Evolutionary conservation across 768 basidiomycete genomes (phyloP).

Genomic region (Pilatotrama ljubarskyi): DNA sequence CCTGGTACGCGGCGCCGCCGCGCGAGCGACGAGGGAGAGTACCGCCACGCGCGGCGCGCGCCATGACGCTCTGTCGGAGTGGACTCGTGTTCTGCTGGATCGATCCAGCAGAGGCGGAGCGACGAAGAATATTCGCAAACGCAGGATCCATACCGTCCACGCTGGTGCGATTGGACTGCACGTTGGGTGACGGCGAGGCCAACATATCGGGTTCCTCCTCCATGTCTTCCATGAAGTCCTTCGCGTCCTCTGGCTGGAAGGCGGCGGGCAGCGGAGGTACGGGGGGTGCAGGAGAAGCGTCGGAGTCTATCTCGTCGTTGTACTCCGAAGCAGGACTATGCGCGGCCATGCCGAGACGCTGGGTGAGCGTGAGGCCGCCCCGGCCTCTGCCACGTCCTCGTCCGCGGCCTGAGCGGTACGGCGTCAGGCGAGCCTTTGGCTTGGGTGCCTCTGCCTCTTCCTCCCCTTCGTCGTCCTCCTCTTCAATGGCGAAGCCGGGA

Average conservation of each 20-base stretch:
- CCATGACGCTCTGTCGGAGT: slow-evolving; percentile 57
- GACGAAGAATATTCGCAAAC: slow-evolving; percentile 77
- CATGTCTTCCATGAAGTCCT: slow-evolving; percentile 45
- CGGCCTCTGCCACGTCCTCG: slow-evolving; percentile 52
- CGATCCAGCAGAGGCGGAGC: slow-evolving; percentile 44
- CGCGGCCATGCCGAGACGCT: slow-evolving; percentile 61
- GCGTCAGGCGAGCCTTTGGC: slow-evolving; percentile 47
- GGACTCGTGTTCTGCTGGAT: slow-evolving; percentile 55
- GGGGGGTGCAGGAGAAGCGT: slow-evolving; percentile 32
- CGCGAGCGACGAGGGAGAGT: slow-evolving; percentile 53
- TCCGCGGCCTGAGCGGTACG: slow-evolving; percentile 55
- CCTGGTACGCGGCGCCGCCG: slow-evolving; percentile 70
- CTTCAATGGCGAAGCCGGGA: slow-evolving; percentile 41
- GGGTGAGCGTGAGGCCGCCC: slow-evolving; percentile 62
- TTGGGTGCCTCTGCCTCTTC: slow-evolving; percentile 27
- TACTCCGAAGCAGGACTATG: slow-evolving; percentile 52
- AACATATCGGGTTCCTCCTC: slow-evolving; percentile 37
- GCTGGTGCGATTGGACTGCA: slow-evolving; percentile 62
- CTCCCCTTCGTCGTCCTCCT: slow-evolving; percentile 49
- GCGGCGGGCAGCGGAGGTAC: slow-evolving; percentile 37
- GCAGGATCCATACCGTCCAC: slow-evolving; percentile 87
- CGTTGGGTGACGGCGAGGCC: slow-evolving; percentile 42
- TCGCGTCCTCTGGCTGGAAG: slow-evolving; percentile 34
- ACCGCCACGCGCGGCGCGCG: slow-evolving; percentile 49
- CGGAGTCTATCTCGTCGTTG: slow-evolving; percentile 37